A percentile compares a stretch with the other conserved stretches of the same genome.
These are phyloP conservation scores for Nakataea oryzae DNA, from an alignment of 2,329 filamentous ascomycete genomes.

Conservation along the genomic window DNA sequence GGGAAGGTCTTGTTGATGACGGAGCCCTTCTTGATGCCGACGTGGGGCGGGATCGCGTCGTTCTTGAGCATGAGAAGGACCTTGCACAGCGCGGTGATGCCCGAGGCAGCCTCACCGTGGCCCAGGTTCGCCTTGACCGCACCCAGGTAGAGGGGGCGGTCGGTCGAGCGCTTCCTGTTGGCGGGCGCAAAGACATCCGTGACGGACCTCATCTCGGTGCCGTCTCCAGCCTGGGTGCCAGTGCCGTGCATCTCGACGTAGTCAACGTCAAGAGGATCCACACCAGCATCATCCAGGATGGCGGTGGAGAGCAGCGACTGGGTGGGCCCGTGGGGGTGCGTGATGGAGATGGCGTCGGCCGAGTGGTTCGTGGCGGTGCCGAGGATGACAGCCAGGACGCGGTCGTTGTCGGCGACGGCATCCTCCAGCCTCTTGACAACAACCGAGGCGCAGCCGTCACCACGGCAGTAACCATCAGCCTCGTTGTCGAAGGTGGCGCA, in stretches of 20 bases:
- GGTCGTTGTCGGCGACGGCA: conserved; percentile 67
- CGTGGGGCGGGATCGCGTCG: conserved; percentile 52
- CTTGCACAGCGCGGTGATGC: conserved; percentile 52
- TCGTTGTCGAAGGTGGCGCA: conserved; percentile 75
- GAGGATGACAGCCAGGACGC: conserved; percentile 63
- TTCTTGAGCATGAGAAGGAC: conserved; percentile 56
- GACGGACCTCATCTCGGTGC: conserved; percentile 72
- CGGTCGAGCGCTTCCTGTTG: conserved; percentile 29
- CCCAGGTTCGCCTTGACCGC: conserved; percentile 56
- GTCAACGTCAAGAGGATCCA: conserved; percentile 66
- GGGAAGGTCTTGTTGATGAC: conserved; percentile 51
- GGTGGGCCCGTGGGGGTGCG: conserved; percentile 67
- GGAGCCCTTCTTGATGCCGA: conserved; percentile 48
- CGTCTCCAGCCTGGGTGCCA: conserved; percentile 76
- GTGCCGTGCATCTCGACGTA: conserved; percentile 90
- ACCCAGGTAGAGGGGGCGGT: conserved; percentile 50
- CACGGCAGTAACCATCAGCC: conserved; percentile 76
- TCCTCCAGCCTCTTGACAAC: conserved; percentile 73
- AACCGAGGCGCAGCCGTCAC: conserved; percentile 63
- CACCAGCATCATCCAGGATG: conserved; percentile 60
- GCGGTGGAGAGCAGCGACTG: conserved; percentile 62
- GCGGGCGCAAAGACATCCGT: conserved; percentile 41
- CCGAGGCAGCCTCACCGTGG: conserved; percentile 52
- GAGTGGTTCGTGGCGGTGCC: conserved; percentile 74
- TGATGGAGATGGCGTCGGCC: conserved; percentile 72